Conservation (phyloP, 306 rosid species). For the Nissolia schottii region DNA sequence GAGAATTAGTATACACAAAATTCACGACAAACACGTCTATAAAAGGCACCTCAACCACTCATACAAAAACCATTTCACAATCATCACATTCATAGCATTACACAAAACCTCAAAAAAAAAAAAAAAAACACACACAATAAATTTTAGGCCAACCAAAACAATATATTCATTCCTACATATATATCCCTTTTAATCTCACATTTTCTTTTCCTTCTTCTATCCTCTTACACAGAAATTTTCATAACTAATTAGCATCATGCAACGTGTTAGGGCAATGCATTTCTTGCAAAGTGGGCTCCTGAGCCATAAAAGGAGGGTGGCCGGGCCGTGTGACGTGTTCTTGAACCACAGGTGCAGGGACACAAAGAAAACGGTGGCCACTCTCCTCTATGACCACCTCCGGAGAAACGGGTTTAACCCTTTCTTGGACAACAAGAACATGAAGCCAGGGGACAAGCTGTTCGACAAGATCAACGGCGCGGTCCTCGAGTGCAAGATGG, state of each 20-base stretch:
- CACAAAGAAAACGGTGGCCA: slow-evolving; percentile 65
- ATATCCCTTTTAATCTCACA: too few species aligned
- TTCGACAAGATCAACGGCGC: slow-evolving; percentile 73
- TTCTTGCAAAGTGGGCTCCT: slow-evolving; percentile 22
- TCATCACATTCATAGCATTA: background rate
- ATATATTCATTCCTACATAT: too few species aligned
- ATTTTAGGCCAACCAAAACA: too few species aligned
- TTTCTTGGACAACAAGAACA: slow-evolving; percentile 69
- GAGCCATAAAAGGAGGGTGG: slow-evolving; percentile 18
- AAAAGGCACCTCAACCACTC: background rate
- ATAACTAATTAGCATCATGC: slow-evolving; percentile 18
- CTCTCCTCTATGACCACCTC: slow-evolving; percentile 64
- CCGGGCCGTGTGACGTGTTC: slow-evolving; percentile 65
- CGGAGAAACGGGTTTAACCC: slow-evolving; percentile 37
- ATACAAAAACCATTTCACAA: background rate
- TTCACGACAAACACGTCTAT: background rate
- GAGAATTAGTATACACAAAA: background rate
- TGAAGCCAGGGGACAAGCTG: slow-evolving; percentile 90
- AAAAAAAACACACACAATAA: background rate
- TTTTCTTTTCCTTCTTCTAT: background rate
- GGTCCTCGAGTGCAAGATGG: slow-evolving; percentile 54
- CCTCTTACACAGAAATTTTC: background rate
- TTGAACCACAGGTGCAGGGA: slow-evolving; percentile 74
- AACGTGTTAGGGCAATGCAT: slow-evolving; percentile 33
- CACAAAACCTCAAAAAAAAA: background rate